Evolutionary conservation across 495 filamentous ascomycete species (phyloP), one percentile per base, ranked within the genome.

Genomic region (Rostrohypoxylon terebratum): DNA sequence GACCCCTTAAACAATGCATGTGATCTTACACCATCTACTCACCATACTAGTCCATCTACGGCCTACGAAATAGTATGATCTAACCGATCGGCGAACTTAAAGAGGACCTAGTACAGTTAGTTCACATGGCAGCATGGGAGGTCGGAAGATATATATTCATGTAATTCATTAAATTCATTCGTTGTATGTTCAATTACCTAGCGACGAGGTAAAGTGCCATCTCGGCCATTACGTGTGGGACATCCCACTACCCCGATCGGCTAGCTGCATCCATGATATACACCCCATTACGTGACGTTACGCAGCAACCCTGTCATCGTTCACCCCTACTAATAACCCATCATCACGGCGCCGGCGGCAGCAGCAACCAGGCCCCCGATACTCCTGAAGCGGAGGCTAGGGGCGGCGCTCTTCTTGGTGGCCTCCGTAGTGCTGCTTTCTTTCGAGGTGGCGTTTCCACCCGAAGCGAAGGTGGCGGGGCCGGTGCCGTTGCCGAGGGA

Each of bases 401-500:
- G 36, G 3, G n/a, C 64, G 23, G 59, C 44, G 14, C 36, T 38
- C 59, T 53, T 50, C 28, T 45, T 16, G 3, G 20, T 47, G 3
- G 54, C 34, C 31, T 38, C 10, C 50, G 16, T 54, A n/a, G 11
- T 14, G 14, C 33, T 53, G 3, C 34, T 31, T 6, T 20, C 42
- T 9, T 42, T 7, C 13, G 1, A 48, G 13, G 18, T 38, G 25
- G 51, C 45, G 4, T 10, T 34, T 7, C 40, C n/a, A 62, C 20
- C 20, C n/a, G 38, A 45, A 31, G 47, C 13, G 13, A 53, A 58
- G 16, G 71, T 75, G 0, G 53, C 72, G 16, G 75, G 68, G 1
- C 77, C 78, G 5, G 78, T 79, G 0, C 77, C 80, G 34, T 76
- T 78, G 6, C 78, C 80, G 9, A 79, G 53, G 14, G 67, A 44